Percentiles rank a stretch among this genome's conserved stretches.
These are phyloP conservation scores for Apiospora malaysiana DNA, from an alignment of 2,329 filamentous ascomycete genomes.

Conservation along the genomic window DNA sequence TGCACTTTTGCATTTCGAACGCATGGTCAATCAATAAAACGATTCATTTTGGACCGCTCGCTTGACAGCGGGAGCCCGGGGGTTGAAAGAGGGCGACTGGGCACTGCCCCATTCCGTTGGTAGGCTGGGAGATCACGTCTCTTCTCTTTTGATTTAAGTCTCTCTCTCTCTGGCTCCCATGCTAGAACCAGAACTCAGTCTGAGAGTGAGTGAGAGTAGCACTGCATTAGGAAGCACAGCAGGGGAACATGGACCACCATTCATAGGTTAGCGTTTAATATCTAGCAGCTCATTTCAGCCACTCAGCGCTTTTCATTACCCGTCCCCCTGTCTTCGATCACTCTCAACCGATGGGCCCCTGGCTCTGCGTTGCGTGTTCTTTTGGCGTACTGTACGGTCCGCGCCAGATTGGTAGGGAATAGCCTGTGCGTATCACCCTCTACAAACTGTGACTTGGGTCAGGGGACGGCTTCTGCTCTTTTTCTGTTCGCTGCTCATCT, in stretches of 20 bases:
- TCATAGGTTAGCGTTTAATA: conserved; percentile 10
- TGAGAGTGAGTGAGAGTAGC: neutral
- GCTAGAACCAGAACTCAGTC: too few relatives aligned
- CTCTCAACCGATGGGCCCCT: conserved; percentile 2
- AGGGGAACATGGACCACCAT: conserved; percentile 11
- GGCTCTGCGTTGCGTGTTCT: neutral
- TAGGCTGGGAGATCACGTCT: neutral
- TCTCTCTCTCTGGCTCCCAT: too few relatives aligned
- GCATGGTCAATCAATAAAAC: conserved; percentile 12
- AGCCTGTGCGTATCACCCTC: neutral
- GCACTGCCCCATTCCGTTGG: neutral
- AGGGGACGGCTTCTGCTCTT: conserved; percentile 5
- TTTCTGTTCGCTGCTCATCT: conserved; percentile 1
- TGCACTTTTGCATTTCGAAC: neutral
- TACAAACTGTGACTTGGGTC: neutral
- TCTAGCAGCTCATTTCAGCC: conserved; percentile 17
- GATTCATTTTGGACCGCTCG: conserved; percentile 2
- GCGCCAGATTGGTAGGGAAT: neutral
- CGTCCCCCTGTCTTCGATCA: conserved; percentile 7
- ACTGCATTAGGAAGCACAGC: conserved; percentile 10
- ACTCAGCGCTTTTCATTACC: conserved; percentile 14
- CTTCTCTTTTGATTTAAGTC: too few relatives aligned
- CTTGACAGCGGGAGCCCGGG: conserved; percentile 14
- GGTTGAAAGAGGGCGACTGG: neutral
- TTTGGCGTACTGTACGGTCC: neutral